Evolutionary conservation across 352 stramenopile species (phyloP).

Genomic region (Pythium grandisporangium): DNA sequence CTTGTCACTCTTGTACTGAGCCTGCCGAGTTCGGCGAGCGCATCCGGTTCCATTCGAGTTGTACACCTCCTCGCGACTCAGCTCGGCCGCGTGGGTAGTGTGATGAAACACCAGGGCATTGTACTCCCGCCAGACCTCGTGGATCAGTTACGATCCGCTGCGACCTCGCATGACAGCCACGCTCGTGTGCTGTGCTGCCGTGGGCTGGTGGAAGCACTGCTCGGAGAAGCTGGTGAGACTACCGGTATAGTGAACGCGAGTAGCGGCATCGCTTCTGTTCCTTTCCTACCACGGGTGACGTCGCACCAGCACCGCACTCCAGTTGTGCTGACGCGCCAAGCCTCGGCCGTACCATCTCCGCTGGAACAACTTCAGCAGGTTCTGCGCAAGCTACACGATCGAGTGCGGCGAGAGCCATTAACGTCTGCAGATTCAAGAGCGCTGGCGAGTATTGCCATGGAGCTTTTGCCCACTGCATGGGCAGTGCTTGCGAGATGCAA

Average conservation of each 20-base stretch:
- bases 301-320: too few species aligned
- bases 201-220: not conserved
- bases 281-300: not conserved
- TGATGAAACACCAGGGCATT: too few species aligned
- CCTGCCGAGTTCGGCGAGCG: not conserved
- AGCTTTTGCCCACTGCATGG: too few species aligned
- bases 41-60: not conserved
- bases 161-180: not conserved
- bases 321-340: not conserved
- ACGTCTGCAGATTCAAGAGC: too few species aligned
- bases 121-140: not conserved
- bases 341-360: not conserved
- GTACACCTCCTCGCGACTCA: not conserved
- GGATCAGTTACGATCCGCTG: slow-evolving; percentile 1
- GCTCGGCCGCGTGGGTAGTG: not conserved
- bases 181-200: not conserved
- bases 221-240: not conserved
- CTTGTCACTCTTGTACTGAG: not conserved
- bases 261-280: not conserved
- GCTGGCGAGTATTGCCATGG: too few species aligned
- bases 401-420: too few species aligned
- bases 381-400: not conserved
- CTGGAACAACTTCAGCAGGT: not conserved
- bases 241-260: not conserved
- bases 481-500: too few species aligned